Percentiles rank a stretch among this genome's conserved stretches.
Evolutionary conservation across 495 filamentous ascomycete species (phyloP).

Genomic region (Aspergillus wentii): DNA sequence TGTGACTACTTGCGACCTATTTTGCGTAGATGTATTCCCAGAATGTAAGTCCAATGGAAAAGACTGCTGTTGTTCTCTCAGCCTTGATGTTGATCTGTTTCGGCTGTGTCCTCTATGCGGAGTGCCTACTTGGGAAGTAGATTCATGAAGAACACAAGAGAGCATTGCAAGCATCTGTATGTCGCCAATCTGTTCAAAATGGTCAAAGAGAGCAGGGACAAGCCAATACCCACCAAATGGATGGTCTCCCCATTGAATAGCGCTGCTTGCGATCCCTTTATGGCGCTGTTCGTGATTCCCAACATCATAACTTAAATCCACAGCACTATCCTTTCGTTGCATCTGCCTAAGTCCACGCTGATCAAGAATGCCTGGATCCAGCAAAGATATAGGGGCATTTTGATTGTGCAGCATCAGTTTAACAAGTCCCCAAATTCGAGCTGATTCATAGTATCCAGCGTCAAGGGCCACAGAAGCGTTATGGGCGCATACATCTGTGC

Average conservation of each 20-base stretch:
- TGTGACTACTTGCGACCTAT: conserved; percentile 28
- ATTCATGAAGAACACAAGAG: conserved; percentile 78
- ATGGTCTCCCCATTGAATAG: conserved; percentile 82
- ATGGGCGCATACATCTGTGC: conserved; percentile 70
- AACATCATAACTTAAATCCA: conserved; percentile 30
- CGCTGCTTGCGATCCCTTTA: conserved; percentile 32
- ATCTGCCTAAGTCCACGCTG: conserved; percentile 34
- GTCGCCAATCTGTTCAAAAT: conserved; percentile 77
- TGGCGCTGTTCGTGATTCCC: conserved; percentile 5
- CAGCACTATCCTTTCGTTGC: conserved; percentile 25
- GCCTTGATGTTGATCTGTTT: conserved; percentile 13
- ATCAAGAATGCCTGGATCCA: conserved; percentile 53
- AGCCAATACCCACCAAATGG: conserved; percentile 72
- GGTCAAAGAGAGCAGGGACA: conserved; percentile 58
- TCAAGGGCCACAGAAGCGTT: conserved; percentile 75
- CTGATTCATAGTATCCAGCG: conserved; percentile 67
- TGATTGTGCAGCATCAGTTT: conserved; percentile 71
- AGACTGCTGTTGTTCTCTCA: conserved; percentile 13
- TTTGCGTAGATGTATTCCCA: conserved; percentile 16
- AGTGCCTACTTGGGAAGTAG: conserved; percentile 24
- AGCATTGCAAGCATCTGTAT: conserved; percentile 96
- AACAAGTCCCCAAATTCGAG: conserved; percentile 79
- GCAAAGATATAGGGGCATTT: conserved; percentile 47
- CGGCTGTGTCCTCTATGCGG: conserved; percentile 5
- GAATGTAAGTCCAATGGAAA: conserved; percentile 31